Evolutionary conservation across 306 rosid genomes (phyloP).

Genomic region (Elaeagnus macrophylla): DNA sequence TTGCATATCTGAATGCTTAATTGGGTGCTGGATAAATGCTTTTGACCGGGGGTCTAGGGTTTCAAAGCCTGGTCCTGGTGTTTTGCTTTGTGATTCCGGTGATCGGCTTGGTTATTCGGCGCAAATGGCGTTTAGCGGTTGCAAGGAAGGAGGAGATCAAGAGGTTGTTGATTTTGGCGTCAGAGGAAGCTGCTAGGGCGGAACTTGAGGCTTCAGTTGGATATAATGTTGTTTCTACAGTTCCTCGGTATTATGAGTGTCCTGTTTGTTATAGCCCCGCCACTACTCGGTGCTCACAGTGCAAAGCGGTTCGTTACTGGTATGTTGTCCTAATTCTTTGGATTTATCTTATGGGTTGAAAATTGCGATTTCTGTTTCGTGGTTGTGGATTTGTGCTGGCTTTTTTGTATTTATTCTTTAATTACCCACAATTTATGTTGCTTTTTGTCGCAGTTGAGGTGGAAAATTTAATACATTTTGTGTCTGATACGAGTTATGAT

Average conservation of each 20-base stretch:
- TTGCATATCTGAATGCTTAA: slow-evolving; percentile 41
- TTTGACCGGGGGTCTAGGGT: slow-evolving; percentile 73
- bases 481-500: too few relatives aligned
- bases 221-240: slow-evolving; percentile 13
- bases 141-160: slow-evolving; percentile 71
- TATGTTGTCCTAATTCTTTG: slow-evolving; percentile 16
- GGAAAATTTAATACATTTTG: too few relatives aligned
- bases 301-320: slow-evolving; percentile 92
- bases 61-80: slow-evolving; percentile 57
- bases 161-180: slow-evolving; percentile 59
- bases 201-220: slow-evolving; percentile 59
- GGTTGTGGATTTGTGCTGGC: too few relatives aligned
- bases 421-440: too few relatives aligned
- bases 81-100: slow-evolving; percentile 35
- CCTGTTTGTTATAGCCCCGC: slow-evolving; percentile 69
- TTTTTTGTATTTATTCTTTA: too few relatives aligned
- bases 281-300: slow-evolving; percentile 63
- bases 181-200: slow-evolving; percentile 70
- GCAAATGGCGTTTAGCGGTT: slow-evolving; percentile 59
- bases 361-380: not conserved
- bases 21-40: slow-evolving; percentile 64
- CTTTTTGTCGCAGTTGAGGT: too few relatives aligned
- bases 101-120: slow-evolving; percentile 39
- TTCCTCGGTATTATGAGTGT: slow-evolving; percentile 35
- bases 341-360: not conserved